A percentile compares a stretch with the other conserved stretches of the same genome.
phyloP scores from a whole-genome alignment of 371 early-diverging fungal species.

The Rhizopus microsporus region DNA sequence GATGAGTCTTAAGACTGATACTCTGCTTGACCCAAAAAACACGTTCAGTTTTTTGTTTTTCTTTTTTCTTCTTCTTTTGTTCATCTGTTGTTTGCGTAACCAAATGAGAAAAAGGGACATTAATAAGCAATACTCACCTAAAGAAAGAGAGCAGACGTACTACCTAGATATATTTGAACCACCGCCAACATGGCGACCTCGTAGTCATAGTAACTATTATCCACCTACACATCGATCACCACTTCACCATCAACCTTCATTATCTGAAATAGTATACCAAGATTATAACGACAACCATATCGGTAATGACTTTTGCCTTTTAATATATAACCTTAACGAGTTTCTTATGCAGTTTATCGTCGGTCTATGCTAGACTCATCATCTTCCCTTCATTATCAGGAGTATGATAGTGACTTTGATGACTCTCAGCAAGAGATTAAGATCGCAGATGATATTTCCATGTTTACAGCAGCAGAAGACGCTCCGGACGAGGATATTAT shows the following conservation, averaged over 20 bases:
- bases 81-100: too few species aligned
- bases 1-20: too few species aligned
- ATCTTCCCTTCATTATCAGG: background rate
- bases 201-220: background rate
- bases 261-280: conserved; percentile 26
- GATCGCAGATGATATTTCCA: conserved; percentile 1
- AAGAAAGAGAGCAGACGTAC: background rate
- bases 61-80: too few species aligned
- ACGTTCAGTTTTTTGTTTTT: too few species aligned
- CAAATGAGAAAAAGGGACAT: too few species aligned
- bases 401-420: background rate
- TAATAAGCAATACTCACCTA: background rate
- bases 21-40: too few species aligned
- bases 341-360: too few species aligned
- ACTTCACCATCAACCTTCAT: conserved; percentile 24
- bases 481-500: conserved; percentile 6
- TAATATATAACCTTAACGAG: too few species aligned
- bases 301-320: too few species aligned
- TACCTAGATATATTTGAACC: conserved; percentile 23
- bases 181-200: conserved; percentile 14
- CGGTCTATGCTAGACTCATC: too few species aligned
- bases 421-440: background rate
- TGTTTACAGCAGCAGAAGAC: conserved; percentile 24
- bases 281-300: conserved; percentile 3
- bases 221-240: conserved; percentile 18